A percentile compares a stretch with the other conserved stretches of the same genome.
Conservation (phyloP, 495 filamentous ascomycete species). For the Zalerion maritima region DNA sequence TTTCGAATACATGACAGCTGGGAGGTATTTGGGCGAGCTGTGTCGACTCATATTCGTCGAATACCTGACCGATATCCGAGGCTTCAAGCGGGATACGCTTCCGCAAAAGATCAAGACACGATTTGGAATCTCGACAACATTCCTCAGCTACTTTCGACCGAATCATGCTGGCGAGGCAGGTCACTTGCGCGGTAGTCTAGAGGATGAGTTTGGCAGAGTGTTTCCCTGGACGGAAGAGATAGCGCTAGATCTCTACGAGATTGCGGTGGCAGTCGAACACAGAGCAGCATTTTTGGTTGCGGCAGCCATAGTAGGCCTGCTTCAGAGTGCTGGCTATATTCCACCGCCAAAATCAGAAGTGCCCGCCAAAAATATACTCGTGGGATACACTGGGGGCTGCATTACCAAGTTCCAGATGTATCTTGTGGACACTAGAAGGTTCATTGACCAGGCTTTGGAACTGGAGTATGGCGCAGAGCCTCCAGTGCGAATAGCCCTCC, state of each 20-base stretch:
- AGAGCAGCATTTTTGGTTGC: conserved; percentile 60
- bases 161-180: conserved; percentile 28
- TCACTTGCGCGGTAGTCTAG: conserved; percentile 34
- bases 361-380: conserved; percentile 41
- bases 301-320: conserved; percentile 52
- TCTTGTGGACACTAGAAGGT: conserved; percentile 49
- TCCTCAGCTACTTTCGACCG: conserved; percentile 50
- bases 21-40: conserved; percentile 74
- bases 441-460: conserved; percentile 49
- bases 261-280: conserved; percentile 48
- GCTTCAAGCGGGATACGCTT: conserved; percentile 25
- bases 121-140: conserved; percentile 58
- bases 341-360: conserved; percentile 9
- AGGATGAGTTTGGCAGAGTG: conserved; percentile 30
- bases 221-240: conserved; percentile 46
- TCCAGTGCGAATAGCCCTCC: conserved; percentile 46
- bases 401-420: conserved; percentile 66
- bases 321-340: conserved; percentile 53
- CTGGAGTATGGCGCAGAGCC: conserved; percentile 37
- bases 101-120: conserved; percentile 44
- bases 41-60: conserved; percentile 56
- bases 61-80: conserved; percentile 37
- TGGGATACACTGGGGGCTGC: conserved; percentile 67
- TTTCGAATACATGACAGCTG: conserved; percentile 78
- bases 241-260: conserved; percentile 40